These are phyloP conservation scores for Aspergillus ostianus DNA, from an alignment of 495 filamentous ascomycete species.

Conservation along the genomic window DNA sequence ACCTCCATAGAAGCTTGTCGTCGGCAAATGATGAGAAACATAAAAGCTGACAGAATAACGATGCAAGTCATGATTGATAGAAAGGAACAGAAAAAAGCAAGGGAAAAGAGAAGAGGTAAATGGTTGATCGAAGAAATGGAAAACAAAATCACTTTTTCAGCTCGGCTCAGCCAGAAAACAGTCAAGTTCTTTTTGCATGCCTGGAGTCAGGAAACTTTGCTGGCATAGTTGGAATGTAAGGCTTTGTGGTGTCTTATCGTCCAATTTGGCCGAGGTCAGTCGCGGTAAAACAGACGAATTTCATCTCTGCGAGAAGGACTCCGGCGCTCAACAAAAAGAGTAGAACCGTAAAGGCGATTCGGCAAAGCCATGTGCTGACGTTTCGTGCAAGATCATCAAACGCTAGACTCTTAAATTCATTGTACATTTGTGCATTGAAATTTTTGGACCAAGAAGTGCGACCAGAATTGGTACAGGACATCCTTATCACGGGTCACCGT, in stretches of 20 bases:
- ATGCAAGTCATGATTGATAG: constrained; percentile 28
- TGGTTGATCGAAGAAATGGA: constrained; percentile 17
- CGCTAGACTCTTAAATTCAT: constrained; percentile 71
- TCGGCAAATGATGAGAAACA: constrained; percentile 23
- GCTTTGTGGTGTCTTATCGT: constrained; percentile 34
- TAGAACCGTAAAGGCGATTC: constrained; percentile 58
- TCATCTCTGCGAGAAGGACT: constrained; percentile 16
- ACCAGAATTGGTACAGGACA: constrained; percentile 75
- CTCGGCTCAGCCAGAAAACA: constrained; percentile 37
- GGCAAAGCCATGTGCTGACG: constrained; percentile 44
- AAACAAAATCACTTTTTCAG: constrained; percentile 40
- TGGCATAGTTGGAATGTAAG: constrained; percentile 50
- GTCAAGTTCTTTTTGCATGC: constrained; percentile 54
- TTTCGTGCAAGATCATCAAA: constrained; percentile 59
- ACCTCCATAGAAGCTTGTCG: constrained; percentile 17
- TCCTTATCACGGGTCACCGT: constrained; percentile 58
- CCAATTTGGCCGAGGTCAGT: neutral
- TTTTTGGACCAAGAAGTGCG: constrained; percentile 68
- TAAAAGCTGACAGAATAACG: constrained; percentile 25
- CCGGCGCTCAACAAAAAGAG: constrained; percentile 19
- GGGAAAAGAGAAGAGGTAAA: constrained; percentile 14
- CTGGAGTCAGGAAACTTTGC: constrained; percentile 52
- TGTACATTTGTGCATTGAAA: constrained; percentile 78
- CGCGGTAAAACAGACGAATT: neutral
- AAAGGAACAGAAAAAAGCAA: constrained; percentile 15